A percentile compares a stretch with the other conserved stretches of the same genome.
These are phyloP conservation scores for Musa acuminata DNA, from an alignment of 176 grass and related monocot species.

Conservation along the genomic window DNA sequence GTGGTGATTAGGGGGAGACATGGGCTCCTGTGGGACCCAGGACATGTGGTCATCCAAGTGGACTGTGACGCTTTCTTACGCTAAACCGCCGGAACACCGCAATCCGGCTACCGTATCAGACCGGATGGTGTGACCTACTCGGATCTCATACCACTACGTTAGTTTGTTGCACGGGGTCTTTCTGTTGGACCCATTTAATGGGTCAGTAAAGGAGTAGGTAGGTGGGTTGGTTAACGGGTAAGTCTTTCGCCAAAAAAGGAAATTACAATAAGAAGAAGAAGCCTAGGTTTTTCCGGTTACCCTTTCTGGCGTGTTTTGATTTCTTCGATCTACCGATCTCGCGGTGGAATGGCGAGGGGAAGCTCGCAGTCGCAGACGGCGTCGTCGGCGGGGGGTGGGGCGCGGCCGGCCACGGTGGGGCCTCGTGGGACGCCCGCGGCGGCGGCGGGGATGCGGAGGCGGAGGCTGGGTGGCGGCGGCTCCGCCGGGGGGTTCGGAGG, in stretches of 20 bases:
- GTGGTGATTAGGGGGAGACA: too few species aligned
- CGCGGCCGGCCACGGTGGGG: slow-evolving; percentile 16
- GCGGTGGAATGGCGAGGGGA: slow-evolving; percentile 14
- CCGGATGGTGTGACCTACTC: neutral
- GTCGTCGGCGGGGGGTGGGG: slow-evolving; percentile 6
- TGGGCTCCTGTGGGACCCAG: neutral
- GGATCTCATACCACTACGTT: too few species aligned
- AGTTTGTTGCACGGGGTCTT: too few species aligned
- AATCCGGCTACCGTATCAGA: neutral
- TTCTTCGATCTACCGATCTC: neutral
- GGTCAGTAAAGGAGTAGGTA: neutral
- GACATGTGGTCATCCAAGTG: neutral
- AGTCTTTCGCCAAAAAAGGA: too few species aligned
- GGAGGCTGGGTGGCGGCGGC: slow-evolving; percentile 8
- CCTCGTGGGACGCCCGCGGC: slow-evolving; percentile 14
- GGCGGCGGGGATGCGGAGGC: slow-evolving; percentile 19
- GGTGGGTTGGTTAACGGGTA: too few species aligned
- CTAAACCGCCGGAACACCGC: neutral
- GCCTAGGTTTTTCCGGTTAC: neutral
- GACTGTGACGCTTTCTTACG: neutral
- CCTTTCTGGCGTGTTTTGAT: neutral
- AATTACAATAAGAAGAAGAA: too few species aligned
- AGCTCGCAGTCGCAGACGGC: slow-evolving; percentile 21
- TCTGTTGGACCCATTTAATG: neutral
- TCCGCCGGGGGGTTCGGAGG: slow-evolving; percentile 8